Base-by-base conservation (phyloP, 768 basidiomycete genomes). In the Pleurotus cornucopiae region DNA sequence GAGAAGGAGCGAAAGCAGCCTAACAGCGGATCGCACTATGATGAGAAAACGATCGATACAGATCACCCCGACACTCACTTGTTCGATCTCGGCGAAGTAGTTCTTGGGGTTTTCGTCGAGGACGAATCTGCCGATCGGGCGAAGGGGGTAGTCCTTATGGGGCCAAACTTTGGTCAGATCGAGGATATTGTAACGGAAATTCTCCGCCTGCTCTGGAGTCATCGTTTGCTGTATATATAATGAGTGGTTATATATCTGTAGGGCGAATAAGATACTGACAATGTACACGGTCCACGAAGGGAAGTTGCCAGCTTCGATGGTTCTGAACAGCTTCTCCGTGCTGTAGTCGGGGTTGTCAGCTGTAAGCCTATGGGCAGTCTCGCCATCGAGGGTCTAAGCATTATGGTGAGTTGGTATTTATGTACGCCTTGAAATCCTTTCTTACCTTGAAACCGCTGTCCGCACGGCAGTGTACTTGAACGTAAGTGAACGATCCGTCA, bases 31-130 rank as follows among this genome's bases (percentile, higher is more conserved):
- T 58, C 63, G 55, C 51, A n/a, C 7, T n/a, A 46, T 43, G 23
- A 30, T 25, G 5, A 48, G 61, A 39, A 67, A 70, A 60, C 65
- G 63, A 46, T 62, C 61, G n/a, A 68, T 69, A 59, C 20, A 23
- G 49, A 16, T 20, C 18, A 26, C 4, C 12, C 12, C n/a, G 71
- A 69, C 66, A 58, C 77, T 61, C 37, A 90, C 88, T 76, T 98
- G 94, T 71, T 98, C 95, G 46, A 94, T 86, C 75, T 98, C 95
- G 49, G 93, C 86, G 57, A 97, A 97, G 81, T 93, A 97, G 75
- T 93, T 92, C 67, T 86, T 76, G 16, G 80, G 76, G 66, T 89
- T 88, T 71, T 89, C 80, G 69, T 91, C 81, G 60, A 91, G 80
- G 18, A 90, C 88, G 55, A 97, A 74, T 68, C 86, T 93, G 64